These are phyloP conservation scores for Escallonia rubra DNA, from an alignment of 129 eudicot species.

Conservation along the genomic window DNA sequence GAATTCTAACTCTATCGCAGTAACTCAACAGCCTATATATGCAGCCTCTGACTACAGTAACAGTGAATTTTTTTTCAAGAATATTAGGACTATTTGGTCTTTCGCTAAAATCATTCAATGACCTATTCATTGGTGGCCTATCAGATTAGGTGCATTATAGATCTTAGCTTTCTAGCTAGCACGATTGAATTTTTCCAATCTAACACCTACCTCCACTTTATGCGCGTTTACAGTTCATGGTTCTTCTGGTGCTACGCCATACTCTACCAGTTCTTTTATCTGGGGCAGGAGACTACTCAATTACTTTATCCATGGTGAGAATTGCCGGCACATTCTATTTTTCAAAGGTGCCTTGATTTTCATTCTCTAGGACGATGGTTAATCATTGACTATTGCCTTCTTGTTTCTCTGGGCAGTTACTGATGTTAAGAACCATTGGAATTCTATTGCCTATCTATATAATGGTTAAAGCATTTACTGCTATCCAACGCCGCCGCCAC, in stretches of 20 bases:
- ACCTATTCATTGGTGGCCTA: too few relatives aligned
- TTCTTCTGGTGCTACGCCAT: slow-evolving; percentile 71
- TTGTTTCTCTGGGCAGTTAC: slow-evolving; percentile 37
- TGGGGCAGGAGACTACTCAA: slow-evolving; percentile 54
- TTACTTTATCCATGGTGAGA: slow-evolving; percentile 51
- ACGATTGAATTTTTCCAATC: too few relatives aligned
- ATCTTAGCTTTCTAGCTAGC: too few relatives aligned
- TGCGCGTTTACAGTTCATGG: slow-evolving; percentile 43
- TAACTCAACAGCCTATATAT: too few relatives aligned
- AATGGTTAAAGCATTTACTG: slow-evolving; percentile 58
- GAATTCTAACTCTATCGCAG: too few relatives aligned
- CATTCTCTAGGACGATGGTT: background rate
- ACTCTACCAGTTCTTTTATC: slow-evolving; percentile 58
- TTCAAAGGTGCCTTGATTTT: background rate
- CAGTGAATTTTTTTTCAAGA: too few relatives aligned
- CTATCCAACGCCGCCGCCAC: slow-evolving; percentile 43
- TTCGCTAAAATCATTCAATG: too few relatives aligned
- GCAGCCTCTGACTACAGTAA: too few relatives aligned
- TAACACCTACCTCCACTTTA: too few relatives aligned
- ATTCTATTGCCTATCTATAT: slow-evolving; percentile 29
- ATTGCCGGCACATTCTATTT: slow-evolving; percentile 1
- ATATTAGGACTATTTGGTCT: too few relatives aligned
- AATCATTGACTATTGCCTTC: background rate
- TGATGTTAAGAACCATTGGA: slow-evolving; percentile 40
- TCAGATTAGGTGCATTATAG: too few relatives aligned